Conservation (phyloP, 1,139 yeast species). For the Eremothecium cymbalariae region DNA sequence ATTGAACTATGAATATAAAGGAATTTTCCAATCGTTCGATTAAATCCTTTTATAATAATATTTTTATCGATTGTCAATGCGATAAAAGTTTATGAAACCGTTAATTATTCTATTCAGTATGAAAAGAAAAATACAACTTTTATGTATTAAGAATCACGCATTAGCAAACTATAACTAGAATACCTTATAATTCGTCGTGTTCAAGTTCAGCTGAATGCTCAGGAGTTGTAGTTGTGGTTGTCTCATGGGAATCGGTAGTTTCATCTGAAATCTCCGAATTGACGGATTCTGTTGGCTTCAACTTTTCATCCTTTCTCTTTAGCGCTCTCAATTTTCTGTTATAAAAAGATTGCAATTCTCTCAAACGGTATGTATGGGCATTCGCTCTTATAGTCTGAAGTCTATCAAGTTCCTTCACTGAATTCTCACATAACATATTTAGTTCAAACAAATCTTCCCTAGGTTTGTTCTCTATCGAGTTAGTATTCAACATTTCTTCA, state of each 20-base stretch:
- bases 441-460: conserved; percentile 24
- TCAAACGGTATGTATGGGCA: conserved; percentile 20
- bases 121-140: background rate
- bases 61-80: background rate
- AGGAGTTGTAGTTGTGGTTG: background rate
- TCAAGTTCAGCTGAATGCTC: conserved; percentile 7
- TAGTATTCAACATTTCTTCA: conserved; percentile 7
- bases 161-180: background rate
- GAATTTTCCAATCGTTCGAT: too few species aligned
- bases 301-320: conserved; percentile 22
- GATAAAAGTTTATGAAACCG: background rate
- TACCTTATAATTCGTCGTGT: conserved; percentile 10
- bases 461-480: conserved; percentile 7
- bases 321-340: conserved; percentile 21
- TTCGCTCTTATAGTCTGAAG: conserved; percentile 6
- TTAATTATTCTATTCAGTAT: background rate
- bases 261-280: background rate
- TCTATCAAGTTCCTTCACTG: conserved; percentile 9
- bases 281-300: conserved; percentile 6
- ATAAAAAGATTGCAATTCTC: conserved; percentile 18
- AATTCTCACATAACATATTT: conserved; percentile 18
- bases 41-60: background rate
- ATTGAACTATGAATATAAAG: background rate
- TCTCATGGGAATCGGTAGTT: background rate
- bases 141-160: background rate